Evolutionary conservation across 2,329 filamentous ascomycete species (phyloP), one percentile per base, ranked within the genome.

Genomic region (Ophiostoma pallidulum): DNA sequence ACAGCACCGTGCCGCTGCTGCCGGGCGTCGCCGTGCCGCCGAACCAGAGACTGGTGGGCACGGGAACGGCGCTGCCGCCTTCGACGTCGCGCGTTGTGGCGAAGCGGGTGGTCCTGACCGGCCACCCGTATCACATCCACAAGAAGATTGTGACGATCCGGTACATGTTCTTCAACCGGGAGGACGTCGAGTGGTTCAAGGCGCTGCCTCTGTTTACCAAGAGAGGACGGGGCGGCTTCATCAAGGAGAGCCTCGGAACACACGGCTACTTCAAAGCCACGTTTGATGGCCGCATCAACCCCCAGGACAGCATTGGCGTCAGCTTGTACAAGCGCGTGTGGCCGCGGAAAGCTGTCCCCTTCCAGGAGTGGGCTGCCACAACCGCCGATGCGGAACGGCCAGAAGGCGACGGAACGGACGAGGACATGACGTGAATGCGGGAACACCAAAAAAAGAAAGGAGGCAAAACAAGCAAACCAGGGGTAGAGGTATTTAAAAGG

Each of bases 231-330:
- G 86, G 80, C 56, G 92, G 92, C 8, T 96, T 82, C 64, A 80
- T 98, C 71, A 96, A 96, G 73, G 92, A 98, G 71, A 77, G 84
- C 49, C 69, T 98, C 42, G 92, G 92, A 58, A 98, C 92, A 31
- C 92, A 98, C 66, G 92, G 92, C n/a, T 98, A 98, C 71, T 97
- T 97, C 77, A 98, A 98, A 74, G 92, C 92, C 12, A 96, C 85
- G 2, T 98, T 98, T 69, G 94, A 98, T 64, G 88, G 83, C 12
- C 86, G 85, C 62, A 91, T 98, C 64, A 97, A 96, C 65, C 90
- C 92, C 1, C 86, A 96, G 68, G 92, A 98, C 67, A 82, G 89
- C 3, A 81, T 98, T 40, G 92, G 87, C 42, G 85, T 97, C 53
- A 94, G 87, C 67, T 62, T 92, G 60, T 92, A 91, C 62, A 92